A percentile compares a stretch with the other conserved stretches of the same genome.
These are phyloP conservation scores for Globisporangium spinosum DNA, from an alignment of 352 stramenopile genomes.

Conservation along the genomic window DNA sequence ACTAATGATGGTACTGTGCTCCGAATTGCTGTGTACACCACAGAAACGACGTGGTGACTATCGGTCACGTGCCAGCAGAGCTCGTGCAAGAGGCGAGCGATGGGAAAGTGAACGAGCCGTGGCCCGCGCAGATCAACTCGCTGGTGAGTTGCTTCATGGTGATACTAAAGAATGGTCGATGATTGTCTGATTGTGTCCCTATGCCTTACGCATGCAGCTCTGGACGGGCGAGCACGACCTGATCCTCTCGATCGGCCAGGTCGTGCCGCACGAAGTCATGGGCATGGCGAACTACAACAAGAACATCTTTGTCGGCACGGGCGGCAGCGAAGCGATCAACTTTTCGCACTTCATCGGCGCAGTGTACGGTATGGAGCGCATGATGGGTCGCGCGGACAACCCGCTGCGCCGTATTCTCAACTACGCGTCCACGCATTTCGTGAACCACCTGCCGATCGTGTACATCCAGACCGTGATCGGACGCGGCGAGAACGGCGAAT, in stretches of 20 bases:
- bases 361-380: slow-evolving; percentile 97
- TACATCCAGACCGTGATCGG: slow-evolving; percentile 97
- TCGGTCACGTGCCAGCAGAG: slow-evolving; percentile 91
- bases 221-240: slow-evolving; percentile 92
- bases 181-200: background rate
- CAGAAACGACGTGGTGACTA: slow-evolving; percentile 95
- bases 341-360: slow-evolving; percentile 97
- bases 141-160: slow-evolving; percentile 54
- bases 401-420: slow-evolving; percentile 95
- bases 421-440: slow-evolving; percentile 92
- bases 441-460: slow-evolving; percentile 87
- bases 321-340: slow-evolving; percentile 94
- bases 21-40: background rate
- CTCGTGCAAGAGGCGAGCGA: slow-evolving; percentile 92
- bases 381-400: slow-evolving; percentile 96
- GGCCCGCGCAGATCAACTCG: slow-evolving; percentile 96
- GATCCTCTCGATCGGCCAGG: slow-evolving; percentile 95
- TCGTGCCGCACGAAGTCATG: slow-evolving; percentile 97
- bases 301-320: slow-evolving; percentile 97
- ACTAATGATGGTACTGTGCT: background rate
- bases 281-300: slow-evolving; percentile 99
- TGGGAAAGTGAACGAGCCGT: slow-evolving; percentile 93
- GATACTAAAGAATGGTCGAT: background rate
- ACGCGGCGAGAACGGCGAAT: slow-evolving; percentile 45
- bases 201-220: slow-evolving; percentile 30